phyloP scores from a whole-genome alignment of 2,329 filamentous ascomycete species.

The Penicillium sp. region DNA sequence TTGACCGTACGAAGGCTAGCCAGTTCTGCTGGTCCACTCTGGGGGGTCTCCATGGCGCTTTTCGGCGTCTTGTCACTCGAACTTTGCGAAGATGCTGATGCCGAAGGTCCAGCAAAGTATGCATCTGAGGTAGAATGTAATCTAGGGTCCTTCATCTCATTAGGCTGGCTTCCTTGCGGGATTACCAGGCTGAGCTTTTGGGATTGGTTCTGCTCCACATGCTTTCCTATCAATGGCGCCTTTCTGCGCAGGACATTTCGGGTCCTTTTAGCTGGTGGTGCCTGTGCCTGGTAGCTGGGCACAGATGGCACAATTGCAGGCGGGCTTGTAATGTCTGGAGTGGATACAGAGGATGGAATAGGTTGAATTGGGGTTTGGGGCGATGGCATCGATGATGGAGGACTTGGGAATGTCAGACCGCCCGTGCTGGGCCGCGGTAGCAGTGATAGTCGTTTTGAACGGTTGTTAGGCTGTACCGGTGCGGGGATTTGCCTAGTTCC shows the following conservation, averaged over 20 bases:
- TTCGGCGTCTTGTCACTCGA: conserved; percentile 15
- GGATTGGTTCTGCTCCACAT: conserved; percentile 23
- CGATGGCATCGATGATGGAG: conserved; percentile 15
- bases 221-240: conserved; percentile 42
- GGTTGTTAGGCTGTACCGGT: conserved; percentile 21
- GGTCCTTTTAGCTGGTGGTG: conserved; percentile 24
- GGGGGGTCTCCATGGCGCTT: conserved; percentile 15
- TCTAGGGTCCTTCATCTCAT: conserved; percentile 16
- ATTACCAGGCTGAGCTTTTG: conserved; percentile 36
- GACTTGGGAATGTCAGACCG: conserved; percentile 17
- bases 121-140: conserved; percentile 10
- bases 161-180: conserved; percentile 19
- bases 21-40: conserved; percentile 36
- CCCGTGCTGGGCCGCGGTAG: conserved; percentile 31
- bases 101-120: conserved; percentile 9
- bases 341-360: conserved; percentile 13
- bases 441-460: conserved; percentile 28
- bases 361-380: conserved; percentile 10
- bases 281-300: conserved; percentile 17
- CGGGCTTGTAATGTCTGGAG: conserved; percentile 14
- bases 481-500: conserved; percentile 20
- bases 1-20: conserved; percentile 39
- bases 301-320: conserved; percentile 8
- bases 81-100: conserved; percentile 13
- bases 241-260: conserved; percentile 46